These are phyloP conservation scores for Aureobasidium sp. DNA, from an alignment of 2,329 filamentous ascomycete species.

Conservation along the genomic window DNA sequence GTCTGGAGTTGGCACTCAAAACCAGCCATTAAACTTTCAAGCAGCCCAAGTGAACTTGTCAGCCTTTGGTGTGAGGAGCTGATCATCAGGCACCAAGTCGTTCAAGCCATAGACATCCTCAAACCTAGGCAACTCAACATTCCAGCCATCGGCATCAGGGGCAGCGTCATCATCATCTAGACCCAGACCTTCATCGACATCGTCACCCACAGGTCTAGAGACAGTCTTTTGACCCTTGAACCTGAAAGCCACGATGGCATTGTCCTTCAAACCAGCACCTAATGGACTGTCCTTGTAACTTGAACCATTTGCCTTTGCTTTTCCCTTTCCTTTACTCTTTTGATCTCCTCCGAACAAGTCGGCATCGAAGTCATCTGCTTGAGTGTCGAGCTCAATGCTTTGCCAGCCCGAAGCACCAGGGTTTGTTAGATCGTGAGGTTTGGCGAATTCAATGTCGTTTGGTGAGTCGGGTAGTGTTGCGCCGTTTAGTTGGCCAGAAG, in stretches of 20 bases:
- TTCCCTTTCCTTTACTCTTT: slow-evolving; percentile 46
- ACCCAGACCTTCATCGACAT: slow-evolving; percentile 29
- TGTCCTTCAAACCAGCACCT: slow-evolving; percentile 36
- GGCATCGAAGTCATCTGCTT: slow-evolving; percentile 30
- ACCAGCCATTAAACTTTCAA: background rate
- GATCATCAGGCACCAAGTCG: slow-evolving; percentile 21
- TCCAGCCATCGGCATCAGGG: slow-evolving; percentile 25
- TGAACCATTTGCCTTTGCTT: slow-evolving; percentile 32
- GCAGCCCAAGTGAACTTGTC: slow-evolving; percentile 19
- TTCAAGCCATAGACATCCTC: slow-evolving; percentile 23
- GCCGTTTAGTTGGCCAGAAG: slow-evolving; percentile 37
- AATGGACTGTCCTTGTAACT: slow-evolving; percentile 43
- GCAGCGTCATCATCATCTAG: slow-evolving; percentile 19
- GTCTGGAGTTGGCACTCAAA: background rate
- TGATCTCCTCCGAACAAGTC: slow-evolving; percentile 26
- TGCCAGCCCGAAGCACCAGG: slow-evolving; percentile 46
- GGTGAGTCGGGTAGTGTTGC: slow-evolving; percentile 43
- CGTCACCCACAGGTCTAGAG: background rate
- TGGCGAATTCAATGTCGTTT: slow-evolving; percentile 45
- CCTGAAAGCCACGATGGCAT: slow-evolving; percentile 39
- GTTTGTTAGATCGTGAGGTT: slow-evolving; percentile 41
- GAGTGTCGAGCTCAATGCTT: slow-evolving; percentile 32
- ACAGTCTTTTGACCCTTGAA: slow-evolving; percentile 26
- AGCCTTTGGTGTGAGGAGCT: slow-evolving; percentile 14
- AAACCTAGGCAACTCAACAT: slow-evolving; percentile 19